phyloP scores from a whole-genome alignment of 2,329 filamentous ascomycete species.

The Botrytis squamosa region DNA sequence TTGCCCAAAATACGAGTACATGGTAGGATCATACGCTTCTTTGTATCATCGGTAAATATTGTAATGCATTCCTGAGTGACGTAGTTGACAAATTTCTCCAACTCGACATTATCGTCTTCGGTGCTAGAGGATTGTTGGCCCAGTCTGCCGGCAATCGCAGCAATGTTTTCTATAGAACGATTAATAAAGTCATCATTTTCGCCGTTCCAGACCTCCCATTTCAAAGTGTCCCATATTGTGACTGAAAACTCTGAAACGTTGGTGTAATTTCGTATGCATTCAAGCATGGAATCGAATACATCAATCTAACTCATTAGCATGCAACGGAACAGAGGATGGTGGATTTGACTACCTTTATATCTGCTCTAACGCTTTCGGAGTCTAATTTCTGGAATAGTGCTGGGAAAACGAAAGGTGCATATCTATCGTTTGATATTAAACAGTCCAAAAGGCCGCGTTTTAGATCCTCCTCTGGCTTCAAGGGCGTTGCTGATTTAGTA shows the following conservation, averaged over 20 bases:
- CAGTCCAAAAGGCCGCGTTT: slow-evolving; percentile 32
- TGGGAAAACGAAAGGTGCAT: slow-evolving; percentile 32
- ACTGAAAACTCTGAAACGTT: slow-evolving; percentile 27
- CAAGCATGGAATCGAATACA: slow-evolving; percentile 30
- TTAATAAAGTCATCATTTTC: slow-evolving; percentile 36
- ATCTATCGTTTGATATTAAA: slow-evolving; percentile 33
- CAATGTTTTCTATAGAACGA: slow-evolving; percentile 32
- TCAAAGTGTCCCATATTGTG: slow-evolving; percentile 38
- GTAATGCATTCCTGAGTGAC: slow-evolving; percentile 22
- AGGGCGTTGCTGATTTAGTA: slow-evolving; percentile 20
- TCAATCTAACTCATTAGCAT: slow-evolving; percentile 35
- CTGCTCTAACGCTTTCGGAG: slow-evolving; percentile 31
- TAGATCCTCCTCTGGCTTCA: slow-evolving; percentile 27
- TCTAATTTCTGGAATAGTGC: slow-evolving; percentile 33
- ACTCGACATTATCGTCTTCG: slow-evolving; percentile 17
- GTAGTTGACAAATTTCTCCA: slow-evolving; percentile 23
- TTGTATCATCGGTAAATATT: slow-evolving; percentile 16
- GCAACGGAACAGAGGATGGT: not conserved
- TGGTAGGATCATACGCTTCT: slow-evolving; percentile 20
- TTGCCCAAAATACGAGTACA: slow-evolving; percentile 21
- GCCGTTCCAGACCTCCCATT: slow-evolving; percentile 40
- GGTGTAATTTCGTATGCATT: slow-evolving; percentile 30
- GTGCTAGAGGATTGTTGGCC: slow-evolving; percentile 11
- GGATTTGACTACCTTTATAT: slow-evolving; percentile 33
- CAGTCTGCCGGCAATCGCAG: slow-evolving; percentile 25